Evolutionary conservation across 1,284 basidiomycete genomes (phyloP), one percentile per base, ranked within the genome.

Genomic region (Leccinum brunneo-olivaceum): DNA sequence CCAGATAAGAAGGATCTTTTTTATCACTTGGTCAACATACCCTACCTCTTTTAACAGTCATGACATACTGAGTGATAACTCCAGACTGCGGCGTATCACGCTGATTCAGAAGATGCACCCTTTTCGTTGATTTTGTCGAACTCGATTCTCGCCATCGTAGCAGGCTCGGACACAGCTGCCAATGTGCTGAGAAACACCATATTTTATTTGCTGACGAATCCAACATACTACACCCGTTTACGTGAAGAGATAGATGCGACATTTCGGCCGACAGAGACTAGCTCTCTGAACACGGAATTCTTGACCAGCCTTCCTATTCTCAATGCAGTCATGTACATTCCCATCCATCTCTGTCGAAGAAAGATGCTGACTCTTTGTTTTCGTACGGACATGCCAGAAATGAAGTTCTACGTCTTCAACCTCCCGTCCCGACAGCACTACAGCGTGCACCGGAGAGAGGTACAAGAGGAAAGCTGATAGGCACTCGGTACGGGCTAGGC

Each of bases 321-420:
- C 15, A 54, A 54, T 40, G 57, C 55, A 29, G 55, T 60, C n/a
- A 58, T 58, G 54, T 56, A 18, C n/a, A 42, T 41, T 6, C 14
- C 18, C 18, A 35, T 34, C n/a, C 10, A 11, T 15, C 35, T n/a
- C 6, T 24, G 8, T 23, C 19, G 16, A 12, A 8, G 24, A 25
- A 28, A 6, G 21, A 5, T 20, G 25, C 34, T 40, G 14, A 51
- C 24, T 33, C 25, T 16, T 18, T 12, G 24, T 32, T 28, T 35
- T 40, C 34, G 16, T 19, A 12, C 6, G 30, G 11, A 25, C 16
- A 18, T 40, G 20, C 12, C 42, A 71, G 69, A 49, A 71, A 70
- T 39, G 70, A 72, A 47, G 51, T 62, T 11, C 45, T 71, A 34
- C 65, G 70, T 18, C 53, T 72, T 14, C 57, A 61, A 9, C 69